Percentiles rank a stretch among this genome's conserved stretches.
Evolutionary conservation across 768 basidiomycete genomes (phyloP).

Genomic region (Phaeolepiota aurea): DNA sequence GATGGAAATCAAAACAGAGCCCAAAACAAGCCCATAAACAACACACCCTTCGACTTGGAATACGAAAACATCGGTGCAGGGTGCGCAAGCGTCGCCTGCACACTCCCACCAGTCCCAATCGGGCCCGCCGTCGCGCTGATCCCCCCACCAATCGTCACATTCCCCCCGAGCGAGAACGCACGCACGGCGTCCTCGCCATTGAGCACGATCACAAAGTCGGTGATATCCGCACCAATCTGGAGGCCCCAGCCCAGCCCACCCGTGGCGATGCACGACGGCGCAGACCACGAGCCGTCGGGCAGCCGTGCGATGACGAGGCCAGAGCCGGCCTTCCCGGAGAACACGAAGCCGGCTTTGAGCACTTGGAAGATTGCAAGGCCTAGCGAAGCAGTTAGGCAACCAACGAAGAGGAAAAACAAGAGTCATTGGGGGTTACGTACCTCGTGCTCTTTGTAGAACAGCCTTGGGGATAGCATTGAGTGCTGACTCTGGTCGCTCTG

Average conservation of each 20-base stretch:
- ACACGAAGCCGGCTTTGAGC: constrained; percentile 88
- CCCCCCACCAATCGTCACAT: constrained; percentile 91
- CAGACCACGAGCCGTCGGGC: constrained; percentile 94
- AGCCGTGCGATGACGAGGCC: constrained; percentile 89
- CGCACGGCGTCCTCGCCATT: constrained; percentile 94
- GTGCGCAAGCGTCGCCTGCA: constrained; percentile 81
- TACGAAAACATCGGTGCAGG: constrained; percentile 98
- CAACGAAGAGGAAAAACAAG: too few relatives aligned
- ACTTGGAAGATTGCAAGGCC: constrained; percentile 95
- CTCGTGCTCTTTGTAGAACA: constrained; percentile 83
- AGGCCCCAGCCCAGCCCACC: constrained; percentile 93
- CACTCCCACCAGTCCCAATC: constrained; percentile 88
- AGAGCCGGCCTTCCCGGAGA: constrained; percentile 91
- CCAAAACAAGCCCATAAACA: background rate
- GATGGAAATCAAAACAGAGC: background rate
- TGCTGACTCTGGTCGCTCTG: constrained; percentile 78
- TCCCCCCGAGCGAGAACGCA: constrained; percentile 93
- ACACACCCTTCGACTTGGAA: constrained; percentile 86
- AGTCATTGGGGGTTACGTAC: constrained; percentile 39
- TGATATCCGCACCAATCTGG: constrained; percentile 93
- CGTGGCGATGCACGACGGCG: constrained; percentile 94
- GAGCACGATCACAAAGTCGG: constrained; percentile 94
- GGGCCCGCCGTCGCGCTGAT: constrained; percentile 84
- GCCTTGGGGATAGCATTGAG: constrained; percentile 92
- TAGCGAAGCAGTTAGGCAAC: too few relatives aligned